These are phyloP conservation scores for Adansonia digitata DNA, from an alignment of 345 rosid genomes.

Conservation along the genomic window DNA sequence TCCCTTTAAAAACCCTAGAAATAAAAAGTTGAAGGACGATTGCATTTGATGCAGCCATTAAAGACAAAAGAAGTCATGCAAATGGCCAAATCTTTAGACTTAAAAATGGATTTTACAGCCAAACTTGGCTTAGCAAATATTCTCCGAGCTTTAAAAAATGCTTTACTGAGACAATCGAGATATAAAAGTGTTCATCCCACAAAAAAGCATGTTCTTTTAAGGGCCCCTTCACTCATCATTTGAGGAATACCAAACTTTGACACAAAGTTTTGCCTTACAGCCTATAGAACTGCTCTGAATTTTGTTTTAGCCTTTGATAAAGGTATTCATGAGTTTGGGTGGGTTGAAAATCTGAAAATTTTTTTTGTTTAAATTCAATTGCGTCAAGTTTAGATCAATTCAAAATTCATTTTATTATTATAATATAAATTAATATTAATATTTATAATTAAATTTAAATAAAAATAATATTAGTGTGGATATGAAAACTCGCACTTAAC, in stretches of 20 bases:
- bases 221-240: constrained; percentile 34
- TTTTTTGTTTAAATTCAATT: no score
- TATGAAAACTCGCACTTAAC: no score
- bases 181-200: constrained; percentile 24
- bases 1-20: not conserved
- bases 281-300: no score
- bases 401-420: no score
- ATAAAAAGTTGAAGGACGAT: not conserved
- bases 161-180: constrained; percentile 20
- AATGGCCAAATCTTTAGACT: not conserved
- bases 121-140: constrained; percentile 23
- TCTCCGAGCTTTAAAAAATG: constrained; percentile 18
- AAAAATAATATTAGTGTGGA: no score
- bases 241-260: constrained; percentile 27
- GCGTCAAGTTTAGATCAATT: no score
- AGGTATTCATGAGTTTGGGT: no score
- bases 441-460: no score
- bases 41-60: not conserved
- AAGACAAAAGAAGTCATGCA: not conserved
- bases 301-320: no score
- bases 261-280: constrained; percentile 9
- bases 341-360: no score
- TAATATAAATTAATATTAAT: no score
- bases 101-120: not conserved
- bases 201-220: constrained; percentile 36